Evolutionary conservation across 495 filamentous ascomycete species (phyloP).

Genomic region (Sordaria brevicollis): DNA sequence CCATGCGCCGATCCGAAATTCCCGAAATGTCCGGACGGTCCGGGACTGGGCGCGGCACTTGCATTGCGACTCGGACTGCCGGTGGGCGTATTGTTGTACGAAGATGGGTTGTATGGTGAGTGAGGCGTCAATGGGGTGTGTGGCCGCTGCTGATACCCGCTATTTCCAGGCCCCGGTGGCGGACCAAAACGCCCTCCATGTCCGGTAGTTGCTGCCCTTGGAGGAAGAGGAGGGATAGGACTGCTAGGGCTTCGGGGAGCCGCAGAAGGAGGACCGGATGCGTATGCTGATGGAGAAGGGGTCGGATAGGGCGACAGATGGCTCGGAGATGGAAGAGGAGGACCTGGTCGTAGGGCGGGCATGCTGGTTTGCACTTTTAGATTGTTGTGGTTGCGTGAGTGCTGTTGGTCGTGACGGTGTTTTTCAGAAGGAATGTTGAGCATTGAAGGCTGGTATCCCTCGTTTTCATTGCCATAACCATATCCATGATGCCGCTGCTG

Average conservation of each 20-base stretch:
- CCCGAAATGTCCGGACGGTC: not conserved
- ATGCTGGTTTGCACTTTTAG: not conserved
- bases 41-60: not conserved
- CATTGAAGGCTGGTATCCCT: not conserved
- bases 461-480: not conserved
- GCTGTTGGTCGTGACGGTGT: not conserved
- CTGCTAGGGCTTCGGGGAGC: not conserved
- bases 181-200: not conserved
- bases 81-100: not conserved
- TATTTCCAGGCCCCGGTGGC: not conserved
- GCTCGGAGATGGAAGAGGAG: not conserved
- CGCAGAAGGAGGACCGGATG: not conserved
- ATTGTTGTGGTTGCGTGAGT: not conserved
- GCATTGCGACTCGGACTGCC: not conserved
- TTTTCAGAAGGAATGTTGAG: not conserved
- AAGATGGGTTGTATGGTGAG: not conserved
- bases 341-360: not conserved
- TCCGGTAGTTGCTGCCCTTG: not conserved
- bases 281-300: not conserved
- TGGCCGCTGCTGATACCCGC: not conserved
- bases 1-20: not conserved
- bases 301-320: not conserved
- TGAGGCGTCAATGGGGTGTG: not conserved
- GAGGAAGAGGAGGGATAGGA: not conserved
- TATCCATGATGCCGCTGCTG: not conserved